Evolutionary conservation across 2,329 filamentous ascomycete species (phyloP).

Genomic region (Curvularia eragrostidis): DNA sequence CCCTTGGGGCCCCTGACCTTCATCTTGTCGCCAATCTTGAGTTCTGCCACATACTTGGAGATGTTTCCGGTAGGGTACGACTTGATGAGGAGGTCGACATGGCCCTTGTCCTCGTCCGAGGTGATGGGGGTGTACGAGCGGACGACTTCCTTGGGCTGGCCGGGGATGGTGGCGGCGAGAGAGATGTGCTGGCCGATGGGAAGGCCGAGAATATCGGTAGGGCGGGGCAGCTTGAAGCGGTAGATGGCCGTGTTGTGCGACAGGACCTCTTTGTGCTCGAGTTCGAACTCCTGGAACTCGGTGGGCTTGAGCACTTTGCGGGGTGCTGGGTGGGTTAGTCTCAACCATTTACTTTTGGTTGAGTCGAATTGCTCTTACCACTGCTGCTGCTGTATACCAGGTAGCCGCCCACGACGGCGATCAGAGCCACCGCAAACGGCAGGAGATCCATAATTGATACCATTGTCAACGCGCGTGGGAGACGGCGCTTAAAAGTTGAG

Average conservation of each 20-base stretch:
- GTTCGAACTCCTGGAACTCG: constrained; percentile 88
- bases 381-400: constrained; percentile 72
- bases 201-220: constrained; percentile 85
- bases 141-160: constrained; percentile 47
- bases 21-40: constrained; percentile 80
- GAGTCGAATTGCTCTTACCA: constrained; percentile 61
- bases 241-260: constrained; percentile 99
- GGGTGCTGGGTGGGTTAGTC: constrained; percentile 4
- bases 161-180: constrained; percentile 68
- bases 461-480: constrained; percentile 58
- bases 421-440: constrained; percentile 71
- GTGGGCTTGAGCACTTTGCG: constrained; percentile 82
- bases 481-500: not conserved
- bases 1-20: constrained; percentile 94
- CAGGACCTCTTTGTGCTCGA: constrained; percentile 92
- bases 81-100: constrained; percentile 97
- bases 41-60: constrained; percentile 85
- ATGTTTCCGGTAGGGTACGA: constrained; percentile 98
- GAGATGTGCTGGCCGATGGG: constrained; percentile 99
- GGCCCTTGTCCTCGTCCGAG: constrained; percentile 66
- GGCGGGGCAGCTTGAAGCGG: constrained; percentile 83
- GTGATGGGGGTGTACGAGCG: constrained; percentile 54
- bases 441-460: constrained; percentile 75
- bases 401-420: constrained; percentile 69
- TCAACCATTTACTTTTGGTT: not conserved